Base-by-base conservation (phyloP, 805 yeast genomes). In the Wickerhamomyces rabaulensis region DNA sequence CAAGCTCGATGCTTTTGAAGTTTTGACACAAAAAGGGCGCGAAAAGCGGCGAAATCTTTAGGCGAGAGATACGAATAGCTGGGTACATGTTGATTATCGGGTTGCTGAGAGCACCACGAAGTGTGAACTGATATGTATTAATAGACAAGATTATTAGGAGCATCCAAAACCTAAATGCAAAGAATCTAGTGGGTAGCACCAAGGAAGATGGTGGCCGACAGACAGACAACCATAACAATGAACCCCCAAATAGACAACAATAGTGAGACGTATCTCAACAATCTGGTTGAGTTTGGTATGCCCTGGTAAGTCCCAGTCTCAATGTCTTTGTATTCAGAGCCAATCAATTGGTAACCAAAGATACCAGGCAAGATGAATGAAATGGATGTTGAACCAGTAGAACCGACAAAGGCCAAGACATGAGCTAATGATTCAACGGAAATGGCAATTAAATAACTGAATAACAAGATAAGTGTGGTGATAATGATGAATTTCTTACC, bases 331-430 rank as follows among this genome's bases (percentile, higher is more conserved):
- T 48, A 56, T 41, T 71, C 75, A 6, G 77, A 66, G n/a, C 80
- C 84, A 45, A 87, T 76, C 49, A 90, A 70, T 55, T 77, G 81
- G 66, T 77, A 88, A 4, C 92, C 95, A 61, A 90, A 88, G 20
- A 88, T 68, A 0, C 97, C 97, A 0, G 97, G 97, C 41, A 90
- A 71, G 25, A 88, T 89, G 61, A 90, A 90, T 12, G 96, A 89
- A 43, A 91, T 89, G 6, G 95, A 79, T 0, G 97, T 90, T 1
- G 96, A 87, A 0, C 97, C 97, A 0, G 96, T 89, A 1, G 96
- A 87, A 2, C 97, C 97, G 4, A 90, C 96, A 52, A 90, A 71
- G 2, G 96, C 90, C 54, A 90, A 69, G 13, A 91, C 91, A 41
- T 82, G 76, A 23, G 92, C 95, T 54, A 90, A 78, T 0, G 96